Percentiles rank a stretch among this genome's conserved stretches.
phyloP scores from a whole-genome alignment of 768 basidiomycete genomes.

The Tricholoma hemisulphureum region DNA sequence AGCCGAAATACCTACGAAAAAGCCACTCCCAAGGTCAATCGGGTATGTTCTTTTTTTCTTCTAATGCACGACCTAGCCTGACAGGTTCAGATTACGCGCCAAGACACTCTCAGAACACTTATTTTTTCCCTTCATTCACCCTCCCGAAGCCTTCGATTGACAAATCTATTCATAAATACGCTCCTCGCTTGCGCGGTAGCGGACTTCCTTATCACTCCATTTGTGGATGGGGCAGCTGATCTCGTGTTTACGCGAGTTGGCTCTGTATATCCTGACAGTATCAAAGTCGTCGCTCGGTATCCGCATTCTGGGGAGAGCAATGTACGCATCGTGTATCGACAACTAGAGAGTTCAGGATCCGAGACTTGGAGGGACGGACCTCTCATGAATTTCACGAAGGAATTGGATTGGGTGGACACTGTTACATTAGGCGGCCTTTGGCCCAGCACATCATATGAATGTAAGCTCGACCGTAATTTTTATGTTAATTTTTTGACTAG shows the following conservation, averaged over 20 bases:
- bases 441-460: conserved; percentile 71
- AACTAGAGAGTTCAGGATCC: conserved; percentile 25
- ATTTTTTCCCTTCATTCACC: conserved; percentile 37
- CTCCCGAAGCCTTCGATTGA: conserved; percentile 26
- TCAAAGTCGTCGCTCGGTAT: conserved; percentile 62
- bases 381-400: conserved; percentile 37
- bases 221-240: conserved; percentile 50
- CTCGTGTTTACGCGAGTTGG: conserved; percentile 69
- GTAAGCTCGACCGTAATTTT: conserved; percentile 33
- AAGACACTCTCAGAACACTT: conserved; percentile 8
- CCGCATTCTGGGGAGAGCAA: conserved; percentile 39
- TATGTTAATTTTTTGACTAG: background rate
- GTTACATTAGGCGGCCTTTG: conserved; percentile 56
- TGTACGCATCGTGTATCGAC: conserved; percentile 48
- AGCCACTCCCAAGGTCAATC: background rate
- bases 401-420: conserved; percentile 60
- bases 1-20: background rate
- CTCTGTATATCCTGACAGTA: conserved; percentile 62
- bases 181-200: conserved; percentile 31
- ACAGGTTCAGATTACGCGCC: conserved; percentile 1
- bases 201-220: conserved; percentile 58
- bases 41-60: background rate
- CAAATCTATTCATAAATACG: conserved; percentile 33
- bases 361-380: conserved; percentile 57
- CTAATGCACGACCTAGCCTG: background rate